phyloP scores from a whole-genome alignment of 1,284 basidiomycete species.

The Cryptococcus floricola region DNA sequence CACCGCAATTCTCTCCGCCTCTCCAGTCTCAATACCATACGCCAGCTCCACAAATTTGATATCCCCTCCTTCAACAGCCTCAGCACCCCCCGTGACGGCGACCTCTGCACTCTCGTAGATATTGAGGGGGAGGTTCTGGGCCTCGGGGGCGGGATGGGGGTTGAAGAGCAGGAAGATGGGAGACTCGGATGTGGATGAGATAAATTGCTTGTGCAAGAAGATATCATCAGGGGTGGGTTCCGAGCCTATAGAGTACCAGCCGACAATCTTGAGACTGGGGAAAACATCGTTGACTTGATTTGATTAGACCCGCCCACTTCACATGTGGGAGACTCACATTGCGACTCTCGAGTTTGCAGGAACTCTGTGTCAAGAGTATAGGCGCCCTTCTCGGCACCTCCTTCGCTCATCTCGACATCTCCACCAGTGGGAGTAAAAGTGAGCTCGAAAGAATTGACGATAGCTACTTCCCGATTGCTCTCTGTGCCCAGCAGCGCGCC shows the following conservation, averaged over 20 bases:
- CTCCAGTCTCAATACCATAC: constrained; percentile 82
- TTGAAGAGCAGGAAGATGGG: constrained; percentile 54
- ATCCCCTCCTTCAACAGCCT: constrained; percentile 63
- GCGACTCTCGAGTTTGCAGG: constrained; percentile 74
- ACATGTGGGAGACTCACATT: constrained; percentile 62
- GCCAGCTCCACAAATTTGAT: constrained; percentile 65
- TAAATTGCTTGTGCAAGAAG: constrained; percentile 72
- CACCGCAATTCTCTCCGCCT: constrained; percentile 96
- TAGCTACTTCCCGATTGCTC: constrained; percentile 87
- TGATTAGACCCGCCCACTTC: constrained; percentile 1
- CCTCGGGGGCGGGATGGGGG: constrained; percentile 28
- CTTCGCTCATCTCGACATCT: constrained; percentile 22
- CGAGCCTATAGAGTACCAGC: constrained; percentile 87
- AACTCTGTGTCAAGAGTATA: constrained; percentile 67
- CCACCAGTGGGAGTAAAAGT: constrained; percentile 45
- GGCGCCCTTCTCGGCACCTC: constrained; percentile 36
- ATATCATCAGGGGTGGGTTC: constrained; percentile 70
- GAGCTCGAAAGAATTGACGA: constrained; percentile 94
- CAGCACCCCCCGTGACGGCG: constrained; percentile 54
- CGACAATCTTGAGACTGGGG: constrained; percentile 90
- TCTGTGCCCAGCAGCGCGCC: constrained; percentile 94
- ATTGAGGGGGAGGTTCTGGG: constrained; percentile 71
- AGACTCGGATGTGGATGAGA: constrained; percentile 51
- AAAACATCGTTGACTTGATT: constrained; percentile 90
- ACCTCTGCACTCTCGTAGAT: constrained; percentile 62